A percentile compares a stretch with the other conserved stretches of the same genome.
Evolutionary conservation across 2,329 filamentous ascomycete genomes (phyloP).

Genomic region (Exophiala mesophila): DNA sequence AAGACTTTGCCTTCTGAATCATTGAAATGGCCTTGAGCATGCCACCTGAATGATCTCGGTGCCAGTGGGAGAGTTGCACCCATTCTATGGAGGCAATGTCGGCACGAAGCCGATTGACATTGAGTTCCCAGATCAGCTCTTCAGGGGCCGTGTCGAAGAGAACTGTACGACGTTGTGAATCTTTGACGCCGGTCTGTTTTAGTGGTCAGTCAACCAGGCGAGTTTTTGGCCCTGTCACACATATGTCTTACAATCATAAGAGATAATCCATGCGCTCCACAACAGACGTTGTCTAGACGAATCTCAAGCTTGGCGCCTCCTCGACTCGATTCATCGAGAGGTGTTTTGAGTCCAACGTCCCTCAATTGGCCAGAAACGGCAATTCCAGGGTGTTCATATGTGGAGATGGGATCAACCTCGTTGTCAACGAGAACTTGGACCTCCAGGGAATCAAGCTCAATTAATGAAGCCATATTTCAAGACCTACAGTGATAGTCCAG

Average conservation of each 20-base stretch:
- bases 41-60: constrained; percentile 53
- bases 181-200: constrained; percentile 44
- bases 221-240: neutral
- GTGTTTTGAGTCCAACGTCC: constrained; percentile 37
- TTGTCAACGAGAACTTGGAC: constrained; percentile 51
- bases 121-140: constrained; percentile 48
- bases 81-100: constrained; percentile 43
- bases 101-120: constrained; percentile 41
- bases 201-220: neutral
- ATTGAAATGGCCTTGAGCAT: constrained; percentile 46
- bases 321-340: constrained; percentile 33
- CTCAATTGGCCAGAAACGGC: constrained; percentile 41
- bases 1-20: constrained; percentile 41
- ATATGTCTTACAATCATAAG: constrained; percentile 43
- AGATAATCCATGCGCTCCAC: constrained; percentile 51
- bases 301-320: constrained; percentile 44
- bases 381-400: constrained; percentile 41
- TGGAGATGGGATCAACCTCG: constrained; percentile 51
- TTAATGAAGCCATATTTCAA: constrained; percentile 26
- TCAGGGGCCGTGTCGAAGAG: constrained; percentile 54
- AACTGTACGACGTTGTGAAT: constrained; percentile 41
- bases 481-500: neutral
- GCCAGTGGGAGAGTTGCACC: constrained; percentile 51
- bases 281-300: constrained; percentile 48
- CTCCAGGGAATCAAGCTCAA: constrained; percentile 45